A percentile compares a stretch with the other conserved stretches of the same genome.
phyloP scores from a whole-genome alignment of 768 basidiomycete species.

The Suillus placidus region DNA sequence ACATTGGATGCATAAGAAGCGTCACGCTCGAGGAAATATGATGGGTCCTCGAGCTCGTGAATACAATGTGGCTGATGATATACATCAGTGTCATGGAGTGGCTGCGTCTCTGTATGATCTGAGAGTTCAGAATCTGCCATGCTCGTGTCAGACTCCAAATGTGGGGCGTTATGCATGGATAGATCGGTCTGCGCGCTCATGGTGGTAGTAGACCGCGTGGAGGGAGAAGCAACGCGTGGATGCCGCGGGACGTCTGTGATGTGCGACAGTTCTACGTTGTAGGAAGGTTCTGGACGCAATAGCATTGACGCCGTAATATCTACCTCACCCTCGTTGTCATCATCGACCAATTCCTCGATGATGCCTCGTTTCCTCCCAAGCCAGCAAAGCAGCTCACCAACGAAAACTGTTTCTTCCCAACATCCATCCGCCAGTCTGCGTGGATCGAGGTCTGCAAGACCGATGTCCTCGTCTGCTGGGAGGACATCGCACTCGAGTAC shows the following conservation, averaged over 20 bases:
- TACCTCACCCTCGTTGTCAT: constrained; percentile 18
- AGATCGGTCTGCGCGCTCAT: constrained; percentile 34
- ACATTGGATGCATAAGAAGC: constrained; percentile 11
- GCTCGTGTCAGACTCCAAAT: constrained; percentile 20
- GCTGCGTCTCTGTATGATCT: background rate
- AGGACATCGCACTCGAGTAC: constrained; percentile 70
- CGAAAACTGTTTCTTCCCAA: constrained; percentile 65
- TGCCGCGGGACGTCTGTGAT: constrained; percentile 34
- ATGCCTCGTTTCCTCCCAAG: constrained; percentile 52
- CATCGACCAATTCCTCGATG: constrained; percentile 19
- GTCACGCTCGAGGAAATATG: constrained; percentile 25
- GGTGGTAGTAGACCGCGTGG: constrained; percentile 39
- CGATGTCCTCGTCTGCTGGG: constrained; percentile 57
- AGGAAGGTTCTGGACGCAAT: constrained; percentile 23
- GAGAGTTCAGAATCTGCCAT: constrained; percentile 7
- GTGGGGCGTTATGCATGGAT: constrained; percentile 32
- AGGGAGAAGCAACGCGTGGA: constrained; percentile 35
- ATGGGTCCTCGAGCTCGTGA: constrained; percentile 51
- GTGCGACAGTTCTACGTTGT: constrained; percentile 21
- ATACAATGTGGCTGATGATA: constrained; percentile 46
- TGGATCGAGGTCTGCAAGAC: constrained; percentile 68
- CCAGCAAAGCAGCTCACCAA: constrained; percentile 73
- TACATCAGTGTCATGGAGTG: constrained; percentile 8
- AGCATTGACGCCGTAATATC: constrained; percentile 32
- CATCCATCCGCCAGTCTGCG: constrained; percentile 62